Base-by-base conservation (phyloP, 2,329 filamentous ascomycete genomes). In the Hansfordia pulvinata region DNA sequence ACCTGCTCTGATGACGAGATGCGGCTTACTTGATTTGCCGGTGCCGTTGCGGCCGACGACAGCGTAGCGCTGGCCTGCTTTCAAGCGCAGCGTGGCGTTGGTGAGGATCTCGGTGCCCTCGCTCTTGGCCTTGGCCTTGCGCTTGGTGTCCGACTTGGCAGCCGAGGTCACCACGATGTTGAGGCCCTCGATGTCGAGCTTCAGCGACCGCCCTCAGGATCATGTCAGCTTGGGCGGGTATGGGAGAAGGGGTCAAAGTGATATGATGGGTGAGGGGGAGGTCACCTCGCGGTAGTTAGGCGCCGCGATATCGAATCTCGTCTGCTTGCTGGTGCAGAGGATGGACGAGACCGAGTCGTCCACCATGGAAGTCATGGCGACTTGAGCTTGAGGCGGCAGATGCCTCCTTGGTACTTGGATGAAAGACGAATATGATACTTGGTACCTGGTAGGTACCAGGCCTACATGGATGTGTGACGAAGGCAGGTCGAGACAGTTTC, bases 41-140 rank as follows among this genome's bases (percentile, higher is more conserved):
- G 75, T 78, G 1, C 83, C 83, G 50, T 92, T 92, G 6, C 80
- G 65, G 0, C 83, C 84, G 12, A 88, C 60, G 2, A 92, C 58
- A 0, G 81, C 82, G 58, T 92, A 92, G 33, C 79, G 65, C 23
- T 73, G 62, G 0, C 79, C 76, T 26, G 74, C 69, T 36, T 88
- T 81, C 3, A 92, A 54, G 14, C 74, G 69, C 19, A 92, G 53
- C 30, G 73, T 74, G 2, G 77, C 78, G 46, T 78, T 70, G 8
- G 59, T 60, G 3, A 92, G 58, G 5, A 92, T 67, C 46, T 90
- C 82, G n/a, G 62, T 51, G 8, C 63, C 64, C 4, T 61, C 55
- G 8, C 42, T 35, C 23, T 46, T 60, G 19, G 40, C 54, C 43
- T 72, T 74, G 28, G 49, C 45, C 34, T 64, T 60, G 5, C 48